These are phyloP conservation scores for Colletotrichum magnum DNA, from an alignment of 2,329 filamentous ascomycete species.

Conservation along the genomic window DNA sequence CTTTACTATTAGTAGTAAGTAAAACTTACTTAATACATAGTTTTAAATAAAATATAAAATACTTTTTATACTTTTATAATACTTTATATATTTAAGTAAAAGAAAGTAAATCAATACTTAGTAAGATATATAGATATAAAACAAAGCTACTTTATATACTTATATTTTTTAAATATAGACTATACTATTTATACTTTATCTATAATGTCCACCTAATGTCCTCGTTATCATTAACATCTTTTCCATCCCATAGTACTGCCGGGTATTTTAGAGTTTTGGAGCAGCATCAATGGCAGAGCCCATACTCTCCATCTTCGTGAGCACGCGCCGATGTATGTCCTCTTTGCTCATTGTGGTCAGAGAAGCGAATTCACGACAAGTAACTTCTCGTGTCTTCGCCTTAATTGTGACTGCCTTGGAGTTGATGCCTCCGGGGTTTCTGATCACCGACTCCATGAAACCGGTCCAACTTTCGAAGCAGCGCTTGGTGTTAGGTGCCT, in stretches of 20 bases:
- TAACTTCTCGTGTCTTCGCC: conserved; percentile 67
- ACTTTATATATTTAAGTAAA: too few relatives aligned
- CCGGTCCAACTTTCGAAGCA: conserved; percentile 69
- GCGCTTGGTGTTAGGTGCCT: conserved; percentile 59
- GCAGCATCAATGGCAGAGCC: conserved; percentile 41
- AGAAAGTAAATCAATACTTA: too few relatives aligned
- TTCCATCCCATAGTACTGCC: background rate
- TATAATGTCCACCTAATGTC: too few relatives aligned
- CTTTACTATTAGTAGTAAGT: too few relatives aligned
- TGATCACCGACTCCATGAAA: conserved; percentile 65
- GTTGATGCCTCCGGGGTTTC: conserved; percentile 50
- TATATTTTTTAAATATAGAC: too few relatives aligned
- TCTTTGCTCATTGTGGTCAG: conserved; percentile 61
- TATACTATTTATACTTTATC: too few relatives aligned
- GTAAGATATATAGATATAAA: too few relatives aligned
- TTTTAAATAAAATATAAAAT: too few relatives aligned
- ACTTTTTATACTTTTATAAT: too few relatives aligned
- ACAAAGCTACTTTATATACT: too few relatives aligned
- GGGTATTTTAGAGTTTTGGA: conserved; percentile 49
- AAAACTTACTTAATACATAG: too few relatives aligned
- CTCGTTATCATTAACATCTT: too few relatives aligned
- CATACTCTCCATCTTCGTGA: conserved; percentile 43
- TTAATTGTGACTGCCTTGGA: conserved; percentile 62
- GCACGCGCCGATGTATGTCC: conserved; percentile 58
- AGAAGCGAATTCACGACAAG: conserved; percentile 56